phyloP scores from a whole-genome alignment of 2,329 filamentous ascomycete genomes.

The Cryphonectria nitschkei region DNA sequence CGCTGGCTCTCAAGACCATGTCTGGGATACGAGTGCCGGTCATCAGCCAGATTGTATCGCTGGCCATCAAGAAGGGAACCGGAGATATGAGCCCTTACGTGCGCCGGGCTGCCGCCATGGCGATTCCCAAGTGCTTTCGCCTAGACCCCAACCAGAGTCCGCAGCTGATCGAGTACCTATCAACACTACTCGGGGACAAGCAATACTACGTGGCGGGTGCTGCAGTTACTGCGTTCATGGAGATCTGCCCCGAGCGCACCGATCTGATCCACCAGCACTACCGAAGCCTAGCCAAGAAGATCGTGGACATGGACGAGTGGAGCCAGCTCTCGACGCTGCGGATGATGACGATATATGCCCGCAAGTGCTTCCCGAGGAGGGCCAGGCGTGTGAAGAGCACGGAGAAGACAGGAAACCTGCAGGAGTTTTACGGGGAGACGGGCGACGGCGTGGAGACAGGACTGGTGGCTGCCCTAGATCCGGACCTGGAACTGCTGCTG shows the following conservation, averaged over 20 bases:
- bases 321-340: slow-evolving; percentile 83
- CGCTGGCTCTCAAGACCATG: slow-evolving; percentile 94
- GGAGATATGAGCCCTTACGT: slow-evolving; percentile 95
- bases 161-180: slow-evolving; percentile 81
- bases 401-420: slow-evolving; percentile 49
- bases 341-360: slow-evolving; percentile 81
- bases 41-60: slow-evolving; percentile 94
- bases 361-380: slow-evolving; percentile 81
- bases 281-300: slow-evolving; percentile 78
- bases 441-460: slow-evolving; percentile 46
- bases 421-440: slow-evolving; percentile 82
- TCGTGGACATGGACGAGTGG: slow-evolving; percentile 99
- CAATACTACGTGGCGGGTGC: slow-evolving; percentile 97
- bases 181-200: slow-evolving; percentile 79
- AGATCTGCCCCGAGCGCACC: slow-evolving; percentile 84
- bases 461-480: slow-evolving; percentile 70
- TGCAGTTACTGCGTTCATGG: slow-evolving; percentile 85
- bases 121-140: slow-evolving; percentile 94
- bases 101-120: slow-evolving; percentile 86
- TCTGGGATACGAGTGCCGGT: slow-evolving; percentile 95
- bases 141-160: slow-evolving; percentile 85
- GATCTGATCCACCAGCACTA: slow-evolving; percentile 93
- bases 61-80: slow-evolving; percentile 92
- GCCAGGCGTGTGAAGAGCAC: slow-evolving; percentile 58
- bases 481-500: slow-evolving; percentile 81